Base-by-base conservation (phyloP, 768 basidiomycete species). In the Nidularia sp. region DNA sequence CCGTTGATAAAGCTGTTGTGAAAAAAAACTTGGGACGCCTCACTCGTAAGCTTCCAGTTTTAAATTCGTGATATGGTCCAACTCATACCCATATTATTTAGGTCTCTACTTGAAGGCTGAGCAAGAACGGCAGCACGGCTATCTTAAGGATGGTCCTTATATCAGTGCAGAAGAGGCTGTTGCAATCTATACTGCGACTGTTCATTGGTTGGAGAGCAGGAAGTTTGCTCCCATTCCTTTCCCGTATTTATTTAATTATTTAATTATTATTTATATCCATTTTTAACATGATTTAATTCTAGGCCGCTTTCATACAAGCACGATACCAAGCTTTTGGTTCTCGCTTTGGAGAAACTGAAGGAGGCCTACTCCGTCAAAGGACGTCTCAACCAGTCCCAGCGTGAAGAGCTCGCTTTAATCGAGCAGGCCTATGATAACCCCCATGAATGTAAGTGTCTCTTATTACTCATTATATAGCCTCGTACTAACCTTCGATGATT, bases 351-450 rank as follows among this genome's bases (percentile, higher is more conserved):
- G 75, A 98, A 98, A 70, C 72, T 99, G 63, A 99, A 99, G 73
- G 97, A 98, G 71, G 97, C 97, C 4, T 99, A 99, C 70, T 93
- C 89, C 10, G 97, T 99, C 48, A 97, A 99, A 70, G 96, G 83
- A 65, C 93, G 97, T 57, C 76, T 99, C 46, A 99, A 99, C 67
- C 96, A 98, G 68, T 95, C 93, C 22, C 97, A 99, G 68, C 86
- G 97, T 62, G 97, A 99, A 66, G 97, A 99, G 68, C 76, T 99
- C 49, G 97, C 97, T 9, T 78, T 99, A 48, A 97, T 99, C 55
- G 97, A 99, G 65, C 97, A 99, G 70, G 96, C 96, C 3, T 98
- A 98, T 67, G 97, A 99, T 67, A 98, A 98, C 64, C 97, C 97
- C 31, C 97, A 98, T 69, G 97, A 99, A 77, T 98, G n/a, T n/a